Conservation (phyloP, 345 rosid genomes). For the Ailanthus altissimus region DNA sequence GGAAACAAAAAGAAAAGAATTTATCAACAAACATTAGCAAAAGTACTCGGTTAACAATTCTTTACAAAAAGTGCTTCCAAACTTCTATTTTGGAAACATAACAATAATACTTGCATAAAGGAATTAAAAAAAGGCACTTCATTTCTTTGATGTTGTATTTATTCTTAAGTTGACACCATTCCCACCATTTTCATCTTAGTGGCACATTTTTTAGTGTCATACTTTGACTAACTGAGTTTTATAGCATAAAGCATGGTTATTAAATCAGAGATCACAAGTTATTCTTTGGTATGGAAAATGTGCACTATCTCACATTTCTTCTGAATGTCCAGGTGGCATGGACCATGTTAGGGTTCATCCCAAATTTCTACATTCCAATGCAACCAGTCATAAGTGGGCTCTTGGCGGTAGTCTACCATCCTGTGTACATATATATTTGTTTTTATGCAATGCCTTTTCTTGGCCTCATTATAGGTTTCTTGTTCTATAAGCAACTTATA, state of each 20-base stretch:
- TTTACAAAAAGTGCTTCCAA: neutral
- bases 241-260: neutral
- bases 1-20: too few species aligned
- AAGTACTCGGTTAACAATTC: neutral
- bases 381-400: conserved; percentile 99
- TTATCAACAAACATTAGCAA: too few species aligned
- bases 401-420: conserved; percentile 69
- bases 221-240: neutral
- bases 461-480: neutral
- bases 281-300: neutral
- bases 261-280: neutral
- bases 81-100: neutral
- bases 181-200: neutral
- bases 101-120: neutral
- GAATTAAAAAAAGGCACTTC: neutral
- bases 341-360: conserved; percentile 98
- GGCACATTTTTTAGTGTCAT: neutral
- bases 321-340: conserved; percentile 57
- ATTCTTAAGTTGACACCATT: neutral
- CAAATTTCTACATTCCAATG: conserved; percentile 91
- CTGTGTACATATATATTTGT: neutral
- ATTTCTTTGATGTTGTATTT: neutral
- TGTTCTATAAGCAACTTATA: neutral
- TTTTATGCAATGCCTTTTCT: neutral
- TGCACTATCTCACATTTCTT: neutral